phyloP scores from a whole-genome alignment of 305 asterid genomes.

The Fraxinus ornus region DNA sequence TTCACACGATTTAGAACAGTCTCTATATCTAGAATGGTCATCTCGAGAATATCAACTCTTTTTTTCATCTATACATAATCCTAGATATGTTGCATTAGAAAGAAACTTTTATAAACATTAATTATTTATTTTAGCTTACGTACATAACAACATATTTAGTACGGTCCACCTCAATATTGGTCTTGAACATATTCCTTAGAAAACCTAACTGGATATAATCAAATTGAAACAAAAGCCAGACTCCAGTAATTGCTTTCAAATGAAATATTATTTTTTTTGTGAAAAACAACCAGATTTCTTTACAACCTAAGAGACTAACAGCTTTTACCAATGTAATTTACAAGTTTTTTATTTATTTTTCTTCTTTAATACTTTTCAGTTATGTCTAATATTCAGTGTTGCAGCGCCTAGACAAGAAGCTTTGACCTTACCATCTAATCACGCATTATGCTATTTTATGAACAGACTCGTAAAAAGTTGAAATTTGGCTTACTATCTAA shows the following conservation, averaged over 20 bases:
- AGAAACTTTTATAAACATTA: not conserved
- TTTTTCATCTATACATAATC: not conserved
- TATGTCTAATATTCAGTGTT: not conserved
- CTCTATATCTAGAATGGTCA: not conserved
- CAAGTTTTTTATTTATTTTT: not conserved
- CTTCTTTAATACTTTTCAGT: not conserved
- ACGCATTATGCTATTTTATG: not conserved
- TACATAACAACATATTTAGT: not conserved
- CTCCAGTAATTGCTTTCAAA: not conserved
- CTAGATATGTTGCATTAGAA: not conserved
- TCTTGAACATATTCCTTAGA: not conserved
- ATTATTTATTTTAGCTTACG: not conserved
- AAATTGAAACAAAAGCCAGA: not conserved
- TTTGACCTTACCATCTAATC: not conserved
- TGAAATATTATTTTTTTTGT: not conserved
- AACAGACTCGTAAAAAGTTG: not conserved
- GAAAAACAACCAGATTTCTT: not conserved
- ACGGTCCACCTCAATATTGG: not conserved
- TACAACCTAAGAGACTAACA: not conserved
- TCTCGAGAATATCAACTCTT: not conserved
- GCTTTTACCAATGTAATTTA: not conserved
- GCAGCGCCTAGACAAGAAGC: not conserved
- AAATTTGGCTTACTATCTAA: too few species aligned
- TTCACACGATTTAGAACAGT: not conserved
- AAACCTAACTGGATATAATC: not conserved